Evolutionary conservation across 2,329 filamentous ascomycete species (phyloP).

Genomic region (Diplodia intermedia): DNA sequence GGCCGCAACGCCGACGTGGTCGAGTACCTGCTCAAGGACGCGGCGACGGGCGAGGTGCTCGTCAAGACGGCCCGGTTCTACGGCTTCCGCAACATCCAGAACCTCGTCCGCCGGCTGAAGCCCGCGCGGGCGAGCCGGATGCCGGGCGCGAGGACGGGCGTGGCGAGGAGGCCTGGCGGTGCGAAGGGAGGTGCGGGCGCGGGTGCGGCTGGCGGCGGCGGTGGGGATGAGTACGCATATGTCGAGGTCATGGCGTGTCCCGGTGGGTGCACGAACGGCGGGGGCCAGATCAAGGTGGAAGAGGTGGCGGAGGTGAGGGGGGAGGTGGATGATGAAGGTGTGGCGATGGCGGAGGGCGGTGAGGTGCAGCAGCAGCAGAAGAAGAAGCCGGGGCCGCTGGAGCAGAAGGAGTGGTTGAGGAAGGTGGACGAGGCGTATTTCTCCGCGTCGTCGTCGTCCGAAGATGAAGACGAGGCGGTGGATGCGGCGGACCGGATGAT

Average conservation of each 20-base stretch:
- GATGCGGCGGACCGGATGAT: conserved; percentile 44
- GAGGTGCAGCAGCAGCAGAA: conserved; percentile 45
- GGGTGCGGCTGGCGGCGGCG: conserved; percentile 64
- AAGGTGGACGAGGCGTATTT: conserved; percentile 77
- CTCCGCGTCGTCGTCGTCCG: conserved; percentile 68
- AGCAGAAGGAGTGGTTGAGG: conserved; percentile 75
- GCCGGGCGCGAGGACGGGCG: conserved; percentile 43
- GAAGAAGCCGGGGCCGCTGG: conserved; percentile 71
- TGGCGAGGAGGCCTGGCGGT: conserved; percentile 70
- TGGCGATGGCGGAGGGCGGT: conserved; percentile 38
- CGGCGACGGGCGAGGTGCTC: conserved; percentile 51
- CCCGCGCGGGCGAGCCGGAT: conserved; percentile 72
- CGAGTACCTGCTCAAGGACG: conserved; percentile 73
- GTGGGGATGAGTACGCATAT: conserved; percentile 79
- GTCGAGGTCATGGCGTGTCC: conserved; percentile 99
- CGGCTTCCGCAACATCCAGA: conserved; percentile 98
- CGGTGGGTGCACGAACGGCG: conserved; percentile 97
- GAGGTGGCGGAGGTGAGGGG: conserved; percentile 65
- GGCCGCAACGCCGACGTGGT: conserved; percentile 91
- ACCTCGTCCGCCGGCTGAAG: conserved; percentile 89
- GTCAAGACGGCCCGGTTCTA: conserved; percentile 77
- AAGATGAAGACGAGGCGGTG: conserved; percentile 42
- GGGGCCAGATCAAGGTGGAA: conserved; percentile 90
- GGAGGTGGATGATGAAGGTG: conserved; percentile 37
- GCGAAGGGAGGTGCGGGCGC: conserved; percentile 50